Evolutionary conservation across 192 early-diverging fungal genomes (phyloP).

Genomic region (Geranomyces variabilis): DNA sequence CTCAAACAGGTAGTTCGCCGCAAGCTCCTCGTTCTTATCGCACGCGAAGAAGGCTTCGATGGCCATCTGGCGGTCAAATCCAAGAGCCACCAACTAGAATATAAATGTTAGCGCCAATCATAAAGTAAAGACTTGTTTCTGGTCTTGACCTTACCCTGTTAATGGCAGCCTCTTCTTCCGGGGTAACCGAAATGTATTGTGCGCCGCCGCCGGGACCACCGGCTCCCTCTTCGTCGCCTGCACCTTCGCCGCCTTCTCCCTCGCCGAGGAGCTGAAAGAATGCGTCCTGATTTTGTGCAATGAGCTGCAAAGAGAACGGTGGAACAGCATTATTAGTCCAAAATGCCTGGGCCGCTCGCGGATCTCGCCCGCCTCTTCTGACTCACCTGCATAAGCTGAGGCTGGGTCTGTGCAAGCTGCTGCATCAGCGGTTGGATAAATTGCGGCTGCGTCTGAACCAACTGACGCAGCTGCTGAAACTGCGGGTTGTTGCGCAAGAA

Average conservation of each 20-base stretch:
- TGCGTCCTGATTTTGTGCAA: conserved; percentile 75
- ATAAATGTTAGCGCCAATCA: background rate
- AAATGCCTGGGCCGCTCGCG: no score
- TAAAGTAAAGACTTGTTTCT: background rate
- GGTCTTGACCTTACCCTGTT: conserved; percentile 64
- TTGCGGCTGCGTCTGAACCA: conserved; percentile 84
- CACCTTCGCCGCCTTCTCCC: conserved; percentile 41
- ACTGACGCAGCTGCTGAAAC: conserved; percentile 87
- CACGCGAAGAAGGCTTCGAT: conserved; percentile 96
- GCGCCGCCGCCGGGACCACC: conserved; percentile 29
- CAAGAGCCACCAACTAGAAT: conserved; percentile 74
- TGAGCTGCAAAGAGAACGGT: conserved; percentile 41
- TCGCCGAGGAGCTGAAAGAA: conserved; percentile 75
- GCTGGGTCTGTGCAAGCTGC: conserved; percentile 82
- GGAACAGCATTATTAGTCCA: no score
- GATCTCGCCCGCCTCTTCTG: background rate
- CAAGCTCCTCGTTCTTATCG: conserved; percentile 96
- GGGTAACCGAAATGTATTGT: conserved; percentile 81
- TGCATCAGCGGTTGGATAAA: conserved; percentile 84
- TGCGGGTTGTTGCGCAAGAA: conserved; percentile 79
- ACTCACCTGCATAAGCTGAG: conserved; percentile 70
- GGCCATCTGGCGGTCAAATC: conserved; percentile 80
- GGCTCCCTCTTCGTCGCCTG: conserved; percentile 60
- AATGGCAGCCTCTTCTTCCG: conserved; percentile 89
- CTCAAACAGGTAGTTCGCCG: conserved; percentile 95